A percentile compares a stretch with the other conserved stretches of the same genome.
These are phyloP conservation scores for Penicillium turbatum DNA, from an alignment of 495 filamentous ascomycete genomes.

Conservation along the genomic window DNA sequence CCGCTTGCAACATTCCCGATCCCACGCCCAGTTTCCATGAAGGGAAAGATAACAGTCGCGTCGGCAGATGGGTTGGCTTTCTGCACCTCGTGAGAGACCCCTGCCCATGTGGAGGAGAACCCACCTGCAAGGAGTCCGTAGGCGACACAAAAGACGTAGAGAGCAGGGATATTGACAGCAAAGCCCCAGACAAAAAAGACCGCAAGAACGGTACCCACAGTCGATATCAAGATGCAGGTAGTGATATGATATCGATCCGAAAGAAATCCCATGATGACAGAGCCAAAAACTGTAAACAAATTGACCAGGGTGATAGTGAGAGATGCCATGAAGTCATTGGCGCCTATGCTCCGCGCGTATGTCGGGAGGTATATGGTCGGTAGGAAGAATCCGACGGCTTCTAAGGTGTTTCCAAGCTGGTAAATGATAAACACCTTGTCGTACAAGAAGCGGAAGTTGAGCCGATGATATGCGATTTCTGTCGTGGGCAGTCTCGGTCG, in stretches of 20 bases:
- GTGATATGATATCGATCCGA: conserved; percentile 55
- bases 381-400: conserved; percentile 49
- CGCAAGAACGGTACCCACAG: conserved; percentile 49
- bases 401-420: conserved; percentile 48
- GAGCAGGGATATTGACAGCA: conserved; percentile 6
- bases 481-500: conserved; percentile 44
- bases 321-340: conserved; percentile 31
- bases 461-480: conserved; percentile 14
- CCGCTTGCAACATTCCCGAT: conserved; percentile 57
- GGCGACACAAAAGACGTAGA: conserved; percentile 50
- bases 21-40: conserved; percentile 55
- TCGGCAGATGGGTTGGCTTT: conserved; percentile 35
- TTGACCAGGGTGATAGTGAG: conserved; percentile 50
- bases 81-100: conserved; percentile 50
- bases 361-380: conserved; percentile 32
- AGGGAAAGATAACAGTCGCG: conserved; percentile 53
- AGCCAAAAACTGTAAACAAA: conserved; percentile 47
- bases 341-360: conserved; percentile 38
- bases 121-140: conserved; percentile 63
- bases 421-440: conserved; percentile 46
- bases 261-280: conserved; percentile 51
- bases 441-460: conserved; percentile 40
- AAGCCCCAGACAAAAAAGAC: conserved; percentile 65
- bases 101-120: conserved; percentile 52
- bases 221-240: conserved; percentile 49